These are phyloP conservation scores for Diaporthe longicolla DNA, from an alignment of 2,329 filamentous ascomycete genomes.

Conservation along the genomic window DNA sequence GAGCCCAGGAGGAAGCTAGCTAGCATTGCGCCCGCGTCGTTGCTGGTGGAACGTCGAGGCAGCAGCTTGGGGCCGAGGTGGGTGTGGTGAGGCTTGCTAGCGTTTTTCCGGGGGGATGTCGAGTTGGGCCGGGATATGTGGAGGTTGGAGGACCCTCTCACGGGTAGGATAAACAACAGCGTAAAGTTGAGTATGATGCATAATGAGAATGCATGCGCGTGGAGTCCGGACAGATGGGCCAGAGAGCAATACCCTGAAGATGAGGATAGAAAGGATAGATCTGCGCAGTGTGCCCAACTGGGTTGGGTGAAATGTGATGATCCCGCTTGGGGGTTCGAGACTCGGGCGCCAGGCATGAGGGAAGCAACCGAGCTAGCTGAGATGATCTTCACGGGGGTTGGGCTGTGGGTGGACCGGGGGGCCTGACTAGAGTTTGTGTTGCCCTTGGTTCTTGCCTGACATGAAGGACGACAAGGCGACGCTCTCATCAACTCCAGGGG, in stretches of 20 bases:
- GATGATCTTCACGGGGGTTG: constrained; percentile 30
- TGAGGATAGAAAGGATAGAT: neutral
- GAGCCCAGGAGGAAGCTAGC: neutral
- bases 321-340: constrained; percentile 20
- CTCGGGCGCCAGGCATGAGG: constrained; percentile 14
- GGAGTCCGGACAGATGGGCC: neutral
- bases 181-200: neutral
- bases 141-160: neutral
- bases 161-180: neutral
- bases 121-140: constrained; percentile 7
- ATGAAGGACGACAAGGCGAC: neutral
- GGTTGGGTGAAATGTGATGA: constrained; percentile 19
- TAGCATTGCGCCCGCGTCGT: constrained; percentile 14
- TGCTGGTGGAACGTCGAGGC: constrained; percentile 20
- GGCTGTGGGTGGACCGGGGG: neutral
- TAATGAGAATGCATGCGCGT: neutral
- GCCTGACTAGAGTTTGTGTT: neutral
- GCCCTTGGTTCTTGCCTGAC: neutral
- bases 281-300: constrained; percentile 23
- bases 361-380: constrained; percentile 21
- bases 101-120: neutral
- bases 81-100: constrained; percentile 32
- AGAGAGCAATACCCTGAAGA: no score
- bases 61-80: constrained; percentile 20
- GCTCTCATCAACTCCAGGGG: neutral